Percentiles rank a stretch among this genome's conserved stretches.
Evolutionary conservation across 2,329 filamentous ascomycete species (phyloP).

Genomic region (Xylariaceae sp.): DNA sequence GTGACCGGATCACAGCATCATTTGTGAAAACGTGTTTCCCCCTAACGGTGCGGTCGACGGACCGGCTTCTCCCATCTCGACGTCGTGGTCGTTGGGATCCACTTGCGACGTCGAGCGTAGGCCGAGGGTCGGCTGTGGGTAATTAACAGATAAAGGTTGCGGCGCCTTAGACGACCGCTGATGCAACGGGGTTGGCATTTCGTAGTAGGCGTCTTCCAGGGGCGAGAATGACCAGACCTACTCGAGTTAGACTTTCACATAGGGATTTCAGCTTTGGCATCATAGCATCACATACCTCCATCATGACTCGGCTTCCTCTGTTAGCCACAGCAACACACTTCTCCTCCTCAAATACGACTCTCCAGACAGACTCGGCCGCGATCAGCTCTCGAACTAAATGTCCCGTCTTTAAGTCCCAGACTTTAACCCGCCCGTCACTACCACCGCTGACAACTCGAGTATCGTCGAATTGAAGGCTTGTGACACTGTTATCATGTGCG

Average conservation of each 20-base stretch:
- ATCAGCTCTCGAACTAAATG: constrained; percentile 87
- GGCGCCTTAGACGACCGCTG: constrained; percentile 42
- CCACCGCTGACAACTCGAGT: constrained; percentile 92
- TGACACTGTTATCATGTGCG: constrained; percentile 97
- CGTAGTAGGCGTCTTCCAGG: constrained; percentile 60
- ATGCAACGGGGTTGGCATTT: constrained; percentile 46
- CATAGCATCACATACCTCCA: constrained; percentile 67
- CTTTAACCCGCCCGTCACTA: constrained; percentile 95
- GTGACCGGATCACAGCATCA: constrained; percentile 32
- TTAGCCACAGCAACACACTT: constrained; percentile 95
- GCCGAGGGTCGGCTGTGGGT: constrained; percentile 26
- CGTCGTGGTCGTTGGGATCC: constrained; percentile 38
- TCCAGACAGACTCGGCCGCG: constrained; percentile 90
- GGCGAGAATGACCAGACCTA: constrained; percentile 95
- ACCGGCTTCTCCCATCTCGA: constrained; percentile 52
- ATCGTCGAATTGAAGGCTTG: constrained; percentile 94
- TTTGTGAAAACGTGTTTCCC: constrained; percentile 45
- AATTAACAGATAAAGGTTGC: constrained; percentile 43
- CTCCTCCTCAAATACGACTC: constrained; percentile 96
- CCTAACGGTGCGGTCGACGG: constrained; percentile 50
- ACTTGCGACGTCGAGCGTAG: constrained; percentile 26
- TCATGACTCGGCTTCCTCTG: constrained; percentile 78
- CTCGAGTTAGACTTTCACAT: constrained; percentile 27
- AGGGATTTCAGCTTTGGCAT: constrained; percentile 1
- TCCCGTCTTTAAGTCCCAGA: constrained; percentile 93